A percentile compares a stretch with the other conserved stretches of the same genome.
These are phyloP conservation scores for Euphorbia pulcherrima DNA, from an alignment of 345 rosid species.

Conservation along the genomic window DNA sequence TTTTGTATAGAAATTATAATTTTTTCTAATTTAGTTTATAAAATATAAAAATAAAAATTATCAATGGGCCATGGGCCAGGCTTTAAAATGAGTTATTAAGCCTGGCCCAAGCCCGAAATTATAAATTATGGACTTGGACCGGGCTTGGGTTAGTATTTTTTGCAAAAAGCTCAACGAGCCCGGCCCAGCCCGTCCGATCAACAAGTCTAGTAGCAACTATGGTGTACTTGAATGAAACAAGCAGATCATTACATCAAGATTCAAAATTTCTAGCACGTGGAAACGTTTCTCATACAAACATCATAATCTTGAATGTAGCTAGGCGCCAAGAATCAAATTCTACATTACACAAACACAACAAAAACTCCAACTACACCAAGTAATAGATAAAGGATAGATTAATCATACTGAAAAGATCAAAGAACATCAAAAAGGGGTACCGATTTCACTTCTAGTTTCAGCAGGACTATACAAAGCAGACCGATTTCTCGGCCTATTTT, in stretches of 20 bases:
- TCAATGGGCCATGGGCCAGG: no score
- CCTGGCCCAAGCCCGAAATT: no score
- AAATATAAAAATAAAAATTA: no score
- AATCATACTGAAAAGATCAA: slow-evolving; percentile 9
- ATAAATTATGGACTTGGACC: no score
- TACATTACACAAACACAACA: neutral
- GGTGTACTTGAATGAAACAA: neutral
- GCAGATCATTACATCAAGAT: neutral
- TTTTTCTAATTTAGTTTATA: no score
- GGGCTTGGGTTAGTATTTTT: no score
- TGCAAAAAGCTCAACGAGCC: no score
- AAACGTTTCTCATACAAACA: slow-evolving; percentile 2
- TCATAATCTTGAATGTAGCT: slow-evolving; percentile 11
- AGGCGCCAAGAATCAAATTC: slow-evolving; percentile 5
- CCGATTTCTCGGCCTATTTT: slow-evolving; percentile 91
- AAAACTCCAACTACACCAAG: slow-evolving; percentile 15
- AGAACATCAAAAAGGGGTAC: slow-evolving; percentile 58
- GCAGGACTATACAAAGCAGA: slow-evolving; percentile 91
- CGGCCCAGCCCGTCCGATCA: no score
- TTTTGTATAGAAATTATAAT: no score
- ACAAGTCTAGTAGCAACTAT: no score
- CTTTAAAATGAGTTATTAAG: no score
- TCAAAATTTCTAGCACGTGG: slow-evolving; percentile 13
- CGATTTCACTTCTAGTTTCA: slow-evolving; percentile 79
- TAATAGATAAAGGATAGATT: slow-evolving; percentile 8